phyloP scores from a whole-genome alignment of 352 stramenopile species.

The Phytophthora ohioensis region DNA sequence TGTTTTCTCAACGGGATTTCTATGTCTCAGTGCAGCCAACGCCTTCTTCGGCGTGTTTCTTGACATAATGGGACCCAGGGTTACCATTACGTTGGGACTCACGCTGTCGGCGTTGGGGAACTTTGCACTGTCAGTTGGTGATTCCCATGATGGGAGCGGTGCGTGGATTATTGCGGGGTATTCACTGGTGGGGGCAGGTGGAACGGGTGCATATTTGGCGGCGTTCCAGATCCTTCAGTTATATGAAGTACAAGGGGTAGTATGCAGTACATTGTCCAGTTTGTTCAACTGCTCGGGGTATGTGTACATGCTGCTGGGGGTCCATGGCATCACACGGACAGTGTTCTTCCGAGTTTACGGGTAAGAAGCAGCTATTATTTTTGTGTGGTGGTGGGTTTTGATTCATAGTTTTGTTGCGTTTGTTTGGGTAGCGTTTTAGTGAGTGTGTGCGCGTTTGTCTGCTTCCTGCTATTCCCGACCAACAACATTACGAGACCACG shows the following conservation, averaged over 20 bases:
- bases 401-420: neutral
- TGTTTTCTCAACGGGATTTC: slow-evolving; percentile 80
- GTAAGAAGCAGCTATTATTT: slow-evolving; percentile 36
- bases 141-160: slow-evolving; percentile 58
- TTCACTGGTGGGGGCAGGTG: slow-evolving; percentile 69
- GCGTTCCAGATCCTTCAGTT: slow-evolving; percentile 86
- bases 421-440: slow-evolving; percentile 52
- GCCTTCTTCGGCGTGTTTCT: slow-evolving; percentile 82
- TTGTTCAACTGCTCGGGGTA: slow-evolving; percentile 89
- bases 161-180: slow-evolving; percentile 75
- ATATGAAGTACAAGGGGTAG: slow-evolving; percentile 76
- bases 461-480: slow-evolving; percentile 76
- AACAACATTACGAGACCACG: slow-evolving; percentile 67
- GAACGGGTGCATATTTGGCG: slow-evolving; percentile 80
- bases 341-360: slow-evolving; percentile 71
- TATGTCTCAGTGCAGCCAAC: slow-evolving; percentile 84
- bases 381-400: neutral
- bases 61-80: slow-evolving; percentile 68
- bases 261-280: slow-evolving; percentile 84
- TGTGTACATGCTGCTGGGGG: slow-evolving; percentile 82
- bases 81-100: slow-evolving; percentile 65
- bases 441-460: slow-evolving; percentile 50
- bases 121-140: slow-evolving; percentile 61
- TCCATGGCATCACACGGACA: slow-evolving; percentile 52
- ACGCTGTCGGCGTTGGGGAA: slow-evolving; percentile 61